Percentiles rank a stretch among this genome's conserved stretches.
These are phyloP conservation scores for Conoideocrella luteorostrata DNA, from an alignment of 2,329 filamentous ascomycete species.

Conservation along the genomic window DNA sequence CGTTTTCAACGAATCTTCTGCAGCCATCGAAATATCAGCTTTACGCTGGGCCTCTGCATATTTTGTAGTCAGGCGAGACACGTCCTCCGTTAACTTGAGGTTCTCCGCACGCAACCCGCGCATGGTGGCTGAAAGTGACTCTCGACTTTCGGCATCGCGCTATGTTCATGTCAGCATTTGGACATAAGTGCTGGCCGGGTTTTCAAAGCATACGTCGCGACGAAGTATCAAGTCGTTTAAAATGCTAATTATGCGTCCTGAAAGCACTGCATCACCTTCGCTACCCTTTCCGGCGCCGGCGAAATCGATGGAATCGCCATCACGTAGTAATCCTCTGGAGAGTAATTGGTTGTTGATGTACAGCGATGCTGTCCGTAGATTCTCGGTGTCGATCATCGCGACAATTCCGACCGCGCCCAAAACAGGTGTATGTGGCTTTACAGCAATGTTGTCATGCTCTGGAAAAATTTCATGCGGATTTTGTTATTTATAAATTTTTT, in stretches of 20 bases:
- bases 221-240: constrained; percentile 89
- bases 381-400: constrained; percentile 52
- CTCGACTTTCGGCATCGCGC: constrained; percentile 85
- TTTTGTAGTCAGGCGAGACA: constrained; percentile 52
- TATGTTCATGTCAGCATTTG: constrained; percentile 30
- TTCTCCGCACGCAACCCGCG: constrained; percentile 70
- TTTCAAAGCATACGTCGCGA: constrained; percentile 59
- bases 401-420: neutral
- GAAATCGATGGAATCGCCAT: constrained; percentile 77
- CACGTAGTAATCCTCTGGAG: constrained; percentile 57
- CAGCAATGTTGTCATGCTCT: neutral
- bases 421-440: neutral
- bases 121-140: constrained; percentile 72
- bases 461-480: neutral
- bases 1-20: constrained; percentile 62
- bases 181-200: neutral
- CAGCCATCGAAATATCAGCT: constrained; percentile 55
- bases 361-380: constrained; percentile 59
- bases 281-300: constrained; percentile 60
- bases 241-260: constrained; percentile 83
- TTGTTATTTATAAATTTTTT: too few species aligned
- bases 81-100: constrained; percentile 64
- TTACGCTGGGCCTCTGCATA: constrained; percentile 48
- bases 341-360: constrained; percentile 69
- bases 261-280: constrained; percentile 52